Conservation (phyloP, 495 filamentous ascomycete species). For the Xylaria grammica region DNA sequence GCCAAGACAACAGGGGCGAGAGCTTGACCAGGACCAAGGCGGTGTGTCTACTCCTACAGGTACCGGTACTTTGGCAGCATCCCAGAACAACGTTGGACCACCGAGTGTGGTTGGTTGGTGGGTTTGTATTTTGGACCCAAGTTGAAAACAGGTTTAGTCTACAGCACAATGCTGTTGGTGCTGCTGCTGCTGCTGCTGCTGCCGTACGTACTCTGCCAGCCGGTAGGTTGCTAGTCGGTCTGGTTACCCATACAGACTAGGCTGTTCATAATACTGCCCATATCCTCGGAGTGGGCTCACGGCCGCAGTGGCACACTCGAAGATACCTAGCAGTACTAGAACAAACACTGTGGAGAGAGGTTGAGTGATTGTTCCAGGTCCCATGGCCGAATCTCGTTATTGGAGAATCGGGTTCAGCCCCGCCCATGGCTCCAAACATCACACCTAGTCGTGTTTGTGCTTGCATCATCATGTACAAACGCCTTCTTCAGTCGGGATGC, state of each 20-base stretch:
- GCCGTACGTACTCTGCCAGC: background rate
- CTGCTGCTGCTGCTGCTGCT: too few species aligned
- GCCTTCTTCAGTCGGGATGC: background rate
- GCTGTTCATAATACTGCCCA: too few species aligned
- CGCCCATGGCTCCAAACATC: too few species aligned
- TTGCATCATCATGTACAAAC: slow-evolving; percentile 32
- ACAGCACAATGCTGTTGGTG: background rate
- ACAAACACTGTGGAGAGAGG: slow-evolving; percentile 26
- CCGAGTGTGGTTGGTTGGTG: background rate
- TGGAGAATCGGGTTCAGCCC: slow-evolving; percentile 33
- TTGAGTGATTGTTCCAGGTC: slow-evolving; percentile 31
- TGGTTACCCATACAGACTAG: too few species aligned
- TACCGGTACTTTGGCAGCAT: slow-evolving; percentile 11
- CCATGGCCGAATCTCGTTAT: slow-evolving; percentile 25
- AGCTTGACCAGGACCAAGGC: slow-evolving; percentile 6
- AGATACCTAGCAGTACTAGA: slow-evolving; percentile 10
- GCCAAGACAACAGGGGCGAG: slow-evolving; percentile 39
- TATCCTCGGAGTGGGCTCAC: background rate
- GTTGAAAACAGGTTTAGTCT: background rate
- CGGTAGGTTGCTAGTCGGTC: background rate
- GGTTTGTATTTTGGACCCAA: background rate
- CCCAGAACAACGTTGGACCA: background rate
- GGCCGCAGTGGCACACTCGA: too few species aligned
- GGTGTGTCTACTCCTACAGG: slow-evolving; percentile 18
- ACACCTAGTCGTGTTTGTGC: slow-evolving; percentile 26